A percentile compares a stretch with the other conserved stretches of the same genome.
Conservation (phyloP, 805 yeast species). For the Tetrapisispora pingtungensis region DNA sequence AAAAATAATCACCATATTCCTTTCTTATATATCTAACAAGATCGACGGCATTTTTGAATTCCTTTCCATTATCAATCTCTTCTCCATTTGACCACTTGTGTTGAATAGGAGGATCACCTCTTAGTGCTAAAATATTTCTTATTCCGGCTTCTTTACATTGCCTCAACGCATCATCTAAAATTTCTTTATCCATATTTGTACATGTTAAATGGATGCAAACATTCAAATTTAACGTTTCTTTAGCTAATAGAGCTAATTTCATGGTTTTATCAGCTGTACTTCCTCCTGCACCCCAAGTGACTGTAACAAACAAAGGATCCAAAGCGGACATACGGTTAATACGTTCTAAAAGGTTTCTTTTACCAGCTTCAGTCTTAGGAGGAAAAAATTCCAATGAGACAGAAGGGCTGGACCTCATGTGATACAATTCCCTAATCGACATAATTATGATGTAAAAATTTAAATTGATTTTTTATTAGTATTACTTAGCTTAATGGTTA, state of each 20-base stretch:
- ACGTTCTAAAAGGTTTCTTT: constrained; percentile 74
- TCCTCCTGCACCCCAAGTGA: constrained; percentile 99
- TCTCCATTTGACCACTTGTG: constrained; percentile 23
- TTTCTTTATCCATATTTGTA: constrained; percentile 72
- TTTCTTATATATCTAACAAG: constrained; percentile 69
- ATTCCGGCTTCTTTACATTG: constrained; percentile 71
- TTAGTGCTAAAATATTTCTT: constrained; percentile 76
- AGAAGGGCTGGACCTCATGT: constrained; percentile 42
- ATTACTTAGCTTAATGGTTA: too few relatives aligned
- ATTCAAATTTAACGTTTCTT: constrained; percentile 66
- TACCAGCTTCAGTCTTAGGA: constrained; percentile 87
- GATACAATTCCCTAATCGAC: constrained; percentile 40
- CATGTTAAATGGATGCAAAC: constrained; percentile 93
- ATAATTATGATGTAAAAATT: constrained; percentile 4
- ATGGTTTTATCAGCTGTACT: constrained; percentile 80
- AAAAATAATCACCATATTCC: constrained; percentile 69
- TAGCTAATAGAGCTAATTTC: constrained; percentile 71
- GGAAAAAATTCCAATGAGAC: constrained; percentile 94
- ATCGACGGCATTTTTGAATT: constrained; percentile 74
- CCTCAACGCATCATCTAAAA: constrained; percentile 70
- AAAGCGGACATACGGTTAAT: constrained; percentile 79
- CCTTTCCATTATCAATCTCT: constrained; percentile 40
- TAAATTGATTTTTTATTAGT: too few relatives aligned
- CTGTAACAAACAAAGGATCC: constrained; percentile 82
- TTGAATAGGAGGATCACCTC: constrained; percentile 93